Conservation (phyloP, 2,329 filamentous ascomycete species). For the Penicillium sp. region DNA sequence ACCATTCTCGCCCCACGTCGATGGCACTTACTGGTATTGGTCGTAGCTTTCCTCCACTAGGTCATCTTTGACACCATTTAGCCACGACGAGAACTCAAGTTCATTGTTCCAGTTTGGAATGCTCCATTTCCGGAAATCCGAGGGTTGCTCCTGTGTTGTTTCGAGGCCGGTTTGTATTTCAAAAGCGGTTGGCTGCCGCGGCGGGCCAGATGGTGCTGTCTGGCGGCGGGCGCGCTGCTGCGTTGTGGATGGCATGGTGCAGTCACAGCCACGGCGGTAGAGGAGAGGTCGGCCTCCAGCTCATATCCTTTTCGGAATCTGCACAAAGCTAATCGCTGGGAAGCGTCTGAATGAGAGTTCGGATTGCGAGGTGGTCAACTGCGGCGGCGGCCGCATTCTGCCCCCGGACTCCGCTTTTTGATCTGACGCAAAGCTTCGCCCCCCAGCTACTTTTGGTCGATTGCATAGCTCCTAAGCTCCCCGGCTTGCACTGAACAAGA, state of each 20-base stretch:
- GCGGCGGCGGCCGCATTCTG: slow-evolving; percentile 38
- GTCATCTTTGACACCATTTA: slow-evolving; percentile 64
- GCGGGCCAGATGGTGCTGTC: slow-evolving; percentile 41
- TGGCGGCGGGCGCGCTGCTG: slow-evolving; percentile 41
- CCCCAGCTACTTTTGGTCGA: slow-evolving; percentile 10
- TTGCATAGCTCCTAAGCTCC: background rate
- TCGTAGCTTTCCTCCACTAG: slow-evolving; percentile 82
- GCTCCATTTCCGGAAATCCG: slow-evolving; percentile 7
- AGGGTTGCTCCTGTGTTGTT: slow-evolving; percentile 14
- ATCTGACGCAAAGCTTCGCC: slow-evolving; percentile 33
- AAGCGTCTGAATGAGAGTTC: slow-evolving; percentile 1
- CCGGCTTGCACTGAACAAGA: background rate
- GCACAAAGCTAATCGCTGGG: background rate
- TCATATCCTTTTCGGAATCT: slow-evolving; percentile 14
- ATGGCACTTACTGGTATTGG: slow-evolving; percentile 71
- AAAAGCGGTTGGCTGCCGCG: slow-evolving; percentile 31
- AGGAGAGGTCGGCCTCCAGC: background rate
- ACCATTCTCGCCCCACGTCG: slow-evolving; percentile 10
- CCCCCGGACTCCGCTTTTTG: slow-evolving; percentile 32
- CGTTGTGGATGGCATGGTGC: slow-evolving; percentile 32
- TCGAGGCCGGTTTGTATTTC: slow-evolving; percentile 23
- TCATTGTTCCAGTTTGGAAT: slow-evolving; percentile 49
- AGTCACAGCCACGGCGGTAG: slow-evolving; percentile 11
- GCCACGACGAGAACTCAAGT: slow-evolving; percentile 64
- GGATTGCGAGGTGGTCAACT: slow-evolving; percentile 27